Percentiles rank a stretch among this genome's conserved stretches.
These are phyloP conservation scores for Leccinum huronense DNA, from an alignment of 1,284 basidiomycete genomes.

Conservation along the genomic window DNA sequence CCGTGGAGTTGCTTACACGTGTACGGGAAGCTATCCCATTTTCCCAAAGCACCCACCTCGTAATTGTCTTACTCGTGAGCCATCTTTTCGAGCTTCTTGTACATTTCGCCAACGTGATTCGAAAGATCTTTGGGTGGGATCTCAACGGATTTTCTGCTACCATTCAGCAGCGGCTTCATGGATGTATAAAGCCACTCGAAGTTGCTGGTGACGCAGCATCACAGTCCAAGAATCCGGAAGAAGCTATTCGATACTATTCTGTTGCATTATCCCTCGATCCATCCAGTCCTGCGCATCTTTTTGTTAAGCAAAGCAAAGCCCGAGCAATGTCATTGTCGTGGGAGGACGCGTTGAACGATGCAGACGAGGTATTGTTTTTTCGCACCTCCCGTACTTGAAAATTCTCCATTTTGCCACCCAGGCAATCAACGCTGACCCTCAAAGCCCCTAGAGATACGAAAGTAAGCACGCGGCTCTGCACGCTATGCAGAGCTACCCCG, in stretches of 20 bases:
- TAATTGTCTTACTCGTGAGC: constrained; percentile 6
- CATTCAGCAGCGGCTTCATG: background rate
- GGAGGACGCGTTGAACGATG: constrained; percentile 3
- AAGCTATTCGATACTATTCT: background rate
- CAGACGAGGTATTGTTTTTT: background rate
- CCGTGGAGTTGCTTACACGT: background rate
- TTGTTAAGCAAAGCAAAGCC: constrained; percentile 16
- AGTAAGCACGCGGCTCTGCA: background rate
- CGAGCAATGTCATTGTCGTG: background rate
- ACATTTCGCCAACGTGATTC: background rate
- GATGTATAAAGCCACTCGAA: constrained; percentile 1
- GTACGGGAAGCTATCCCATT: background rate
- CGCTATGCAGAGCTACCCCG: background rate
- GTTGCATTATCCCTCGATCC: constrained; percentile 5
- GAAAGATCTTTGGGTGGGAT: constrained; percentile 10
- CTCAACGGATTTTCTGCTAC: background rate
- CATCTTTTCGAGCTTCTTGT: background rate
- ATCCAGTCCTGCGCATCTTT: background rate
- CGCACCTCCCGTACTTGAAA: too few species aligned
- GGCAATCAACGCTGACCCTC: constrained; percentile 1
- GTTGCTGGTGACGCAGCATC: background rate
- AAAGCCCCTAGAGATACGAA: background rate
- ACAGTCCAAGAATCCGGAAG: background rate
- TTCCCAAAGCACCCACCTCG: background rate
- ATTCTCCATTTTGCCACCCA: background rate